Evolutionary conservation across 2,329 filamentous ascomycete genomes (phyloP), one percentile per base, ranked within the genome.

Genomic region (Gyromitra esculenta): DNA sequence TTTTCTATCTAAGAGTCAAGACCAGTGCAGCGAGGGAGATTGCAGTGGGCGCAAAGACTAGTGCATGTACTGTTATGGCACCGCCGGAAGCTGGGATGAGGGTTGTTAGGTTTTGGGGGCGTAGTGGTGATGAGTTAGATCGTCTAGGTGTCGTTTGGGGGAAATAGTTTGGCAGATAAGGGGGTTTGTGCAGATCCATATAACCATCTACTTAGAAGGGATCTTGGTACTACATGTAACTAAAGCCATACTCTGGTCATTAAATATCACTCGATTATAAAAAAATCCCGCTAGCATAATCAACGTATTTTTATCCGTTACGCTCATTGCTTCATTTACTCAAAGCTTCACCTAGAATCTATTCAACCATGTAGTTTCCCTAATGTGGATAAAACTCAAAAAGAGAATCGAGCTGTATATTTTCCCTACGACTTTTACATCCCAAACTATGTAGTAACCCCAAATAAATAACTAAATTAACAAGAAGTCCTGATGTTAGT

Each of bases 401-500:
- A 21, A 52, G 18, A 52, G 18, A 21, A 57, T 57, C 1, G 6
- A 11, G 11, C 1, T 57, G 31, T 35, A 13, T 7, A 52, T 52
- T 11, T 35, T 21, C 9, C 21, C 5, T 7, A 25, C 37, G 3
- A 1, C 11, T 21, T 39, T 25, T 41, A 43, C n/a, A 35, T 13
- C 35, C 37, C 39, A 45, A 18, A 39, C 5, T 5, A 31, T 4
- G 2, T 3, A 39, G 39, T 8, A 1, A 43, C 7, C 39, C 50
- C 13, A 60, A 69, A 48, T 5, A 15, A 45, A 39, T 11, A 68
- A 21, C 45, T 15, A 72, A 54, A 72, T 63, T 75, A 80, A 39
- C 79, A 80, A 54, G 31, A 70, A 50, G 76, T 79, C 37, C 66
- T 63, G 8, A 79, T 77, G 48, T 76, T 76, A 13, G 73, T 72